phyloP scores from a whole-genome alignment of 805 yeast genomes.

The Lachancea thermotolerans region DNA sequence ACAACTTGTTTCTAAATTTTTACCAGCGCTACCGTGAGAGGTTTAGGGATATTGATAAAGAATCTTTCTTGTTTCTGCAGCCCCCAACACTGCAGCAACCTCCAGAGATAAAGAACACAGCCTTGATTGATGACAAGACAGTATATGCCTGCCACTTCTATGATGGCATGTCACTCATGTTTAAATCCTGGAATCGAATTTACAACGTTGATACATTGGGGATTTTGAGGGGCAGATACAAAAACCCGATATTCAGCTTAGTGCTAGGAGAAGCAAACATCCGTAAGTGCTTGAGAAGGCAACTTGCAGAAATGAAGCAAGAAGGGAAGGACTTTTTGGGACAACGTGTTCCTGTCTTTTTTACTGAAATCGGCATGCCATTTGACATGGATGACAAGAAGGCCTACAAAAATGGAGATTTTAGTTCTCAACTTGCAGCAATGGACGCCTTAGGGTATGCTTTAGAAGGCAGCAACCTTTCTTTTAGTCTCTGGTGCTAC shows the following conservation, averaged over 20 bases:
- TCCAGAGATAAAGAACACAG: constrained; percentile 50
- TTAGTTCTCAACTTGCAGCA: constrained; percentile 69
- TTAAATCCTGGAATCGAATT: constrained; percentile 76
- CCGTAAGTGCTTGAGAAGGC: constrained; percentile 61
- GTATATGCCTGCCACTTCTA: constrained; percentile 86
- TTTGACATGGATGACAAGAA: constrained; percentile 83
- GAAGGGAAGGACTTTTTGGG: constrained; percentile 67
- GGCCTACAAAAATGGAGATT: constrained; percentile 63
- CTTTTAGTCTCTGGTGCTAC: constrained; percentile 85
- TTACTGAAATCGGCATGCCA: constrained; percentile 97
- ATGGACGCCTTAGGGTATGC: constrained; percentile 78
- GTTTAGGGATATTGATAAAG: constrained; percentile 41
- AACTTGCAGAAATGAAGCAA: constrained; percentile 54
- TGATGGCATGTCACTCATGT: constrained; percentile 91
- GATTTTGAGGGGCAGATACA: constrained; percentile 69
- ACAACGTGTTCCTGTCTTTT: constrained; percentile 55
- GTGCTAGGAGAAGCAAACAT: constrained; percentile 80
- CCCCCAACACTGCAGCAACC: constrained; percentile 78
- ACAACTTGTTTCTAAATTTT: constrained; percentile 57
- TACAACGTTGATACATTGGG: constrained; percentile 90
- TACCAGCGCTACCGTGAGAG: constrained; percentile 44
- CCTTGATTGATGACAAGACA: constrained; percentile 54
- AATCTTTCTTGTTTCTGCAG: constrained; percentile 59
- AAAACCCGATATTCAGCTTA: constrained; percentile 63
- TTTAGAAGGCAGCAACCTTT: constrained; percentile 62